Evolutionary conservation across 305 asterid genomes (phyloP), one percentile per base, ranked within the genome.

Genomic region (Fraxinus floribunda): DNA sequence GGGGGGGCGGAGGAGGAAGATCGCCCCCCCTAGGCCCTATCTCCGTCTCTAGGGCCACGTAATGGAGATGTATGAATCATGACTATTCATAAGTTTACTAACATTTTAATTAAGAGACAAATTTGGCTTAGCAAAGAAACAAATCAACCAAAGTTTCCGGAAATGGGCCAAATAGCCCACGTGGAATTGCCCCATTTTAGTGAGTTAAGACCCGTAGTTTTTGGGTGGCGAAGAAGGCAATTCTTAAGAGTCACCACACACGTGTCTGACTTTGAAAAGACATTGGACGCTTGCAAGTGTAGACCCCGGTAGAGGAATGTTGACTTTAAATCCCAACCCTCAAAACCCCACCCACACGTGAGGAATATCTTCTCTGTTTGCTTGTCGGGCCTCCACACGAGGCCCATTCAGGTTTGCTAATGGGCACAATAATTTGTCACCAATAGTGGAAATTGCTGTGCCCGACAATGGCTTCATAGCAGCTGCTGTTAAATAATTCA

Each of bases 271-370:
- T 66, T 2, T 55, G 79, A 81, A 77, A 60, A 57, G 83, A 68
- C 86, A 80, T 10, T 76, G 55, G 76, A 72, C 77, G 83, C 81
- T 79, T 77, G 84, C 88, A 83, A 85, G 86, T 81, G 86, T 79
- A 87, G 84, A 68, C 85, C 79, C 68, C 75, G 13, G 1, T 13
- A 68, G 38, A 32, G 64, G 64, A 36, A 70, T 38, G 64, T 71
- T 46, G 83, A 77, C 81, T 83, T 80, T 72, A 80, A 83, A 24
- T 62, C 30, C 86, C 75, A 60, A 32, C 71, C 57, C 29, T 39
- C 0, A 71, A 49, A 71, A 49, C 81, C 85, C 82, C 86, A 83
- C 88, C 85, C 86, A 73, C 86, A 83, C 88, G 85, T 83, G 88
- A 84, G 86, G 41, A 15, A 72, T 66, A 82, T 74, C 83, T 55